A percentile compares a stretch with the other conserved stretches of the same genome.
Evolutionary conservation across 805 yeast species (phyloP).

Genomic region (Candida mattraensis): DNA sequence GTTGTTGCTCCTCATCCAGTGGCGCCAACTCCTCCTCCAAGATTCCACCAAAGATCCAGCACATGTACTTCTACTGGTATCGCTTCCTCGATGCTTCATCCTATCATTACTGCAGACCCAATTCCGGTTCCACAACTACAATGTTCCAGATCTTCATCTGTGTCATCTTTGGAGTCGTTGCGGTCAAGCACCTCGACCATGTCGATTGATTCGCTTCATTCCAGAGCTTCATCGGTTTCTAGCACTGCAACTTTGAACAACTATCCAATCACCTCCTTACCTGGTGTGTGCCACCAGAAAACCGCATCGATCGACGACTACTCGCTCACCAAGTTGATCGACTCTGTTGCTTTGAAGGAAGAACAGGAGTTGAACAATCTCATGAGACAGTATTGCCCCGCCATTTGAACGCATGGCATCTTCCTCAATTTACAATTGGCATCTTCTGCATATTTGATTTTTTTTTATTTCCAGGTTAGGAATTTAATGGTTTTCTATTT

Average conservation of each 20-base stretch:
- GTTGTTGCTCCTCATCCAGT: constrained; percentile 16
- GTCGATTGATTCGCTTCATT: constrained; percentile 23
- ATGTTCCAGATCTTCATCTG: constrained; percentile 23
- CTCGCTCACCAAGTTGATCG: constrained; percentile 28
- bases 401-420: constrained; percentile 11
- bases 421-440: no score
- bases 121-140: constrained; percentile 5
- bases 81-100: constrained; percentile 1
- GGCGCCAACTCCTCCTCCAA: constrained; percentile 2
- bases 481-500: no score
- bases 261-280: constrained; percentile 10
- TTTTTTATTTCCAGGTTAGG: no score
- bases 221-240: constrained; percentile 34
- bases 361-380: constrained; percentile 34
- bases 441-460: no score
- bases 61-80: no score
- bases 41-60: no score
- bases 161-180: constrained; percentile 21
- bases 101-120: constrained; percentile 1
- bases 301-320: constrained; percentile 21
- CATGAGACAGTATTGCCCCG: constrained; percentile 36
- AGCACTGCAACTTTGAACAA: constrained; percentile 15
- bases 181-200: constrained; percentile 10
- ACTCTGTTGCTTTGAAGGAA: constrained; percentile 34
- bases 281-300: constrained; percentile 4